Base-by-base conservation (phyloP, 2,329 filamentous ascomycete genomes). In the Aspergillus pseudoglaucus region DNA sequence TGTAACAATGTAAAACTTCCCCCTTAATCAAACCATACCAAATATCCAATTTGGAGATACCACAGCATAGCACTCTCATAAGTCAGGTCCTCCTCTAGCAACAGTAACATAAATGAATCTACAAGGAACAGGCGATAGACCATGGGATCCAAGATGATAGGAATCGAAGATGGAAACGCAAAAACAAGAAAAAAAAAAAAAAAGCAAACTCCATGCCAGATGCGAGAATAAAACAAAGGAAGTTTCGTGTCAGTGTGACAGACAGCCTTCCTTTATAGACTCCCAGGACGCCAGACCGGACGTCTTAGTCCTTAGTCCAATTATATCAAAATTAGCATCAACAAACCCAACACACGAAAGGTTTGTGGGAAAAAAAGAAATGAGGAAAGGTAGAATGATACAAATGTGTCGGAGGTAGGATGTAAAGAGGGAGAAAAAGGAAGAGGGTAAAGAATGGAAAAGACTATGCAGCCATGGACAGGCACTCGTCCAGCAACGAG, bases 401-500 rank as follows among this genome's bases (percentile, higher is more conserved):
- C 17, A 39, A 17, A 37, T 15, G 10, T 15, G 37, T 39, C 37
- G 46, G 47, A 47, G 47, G 49, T 18, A 47, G 45, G 49, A 42
- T 45, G 37, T 46, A 49, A 47, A 42, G 45, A 33, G 45, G 42
- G 44, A 39, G 32, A 23, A 40, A 43, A 17, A 18, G n/a, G 30
- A 25, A 33, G 17, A 44, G 40, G 38, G 8, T 41, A 32, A 32
- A 30, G 39, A 45, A 30, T 35, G 38, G 14, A 17, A 53, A 48
- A 46, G 45, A 39, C 66, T 55, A 71, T 44, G 67, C 62, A 45
- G 68, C 67, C 62, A 71, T 64, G 35, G 67, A 70, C 23, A 72
- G 56, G 53, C 69, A 71, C 47, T 69, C 69, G 41, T 72, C 69
- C 20, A 72, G 63, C 44, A 71, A 54, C 47, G 60, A 59, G 47